Evolutionary conservation across 352 stramenopile genomes (phyloP), one percentile per base, ranked within the genome.

Genomic region (Globisporangium paroecandrum): DNA sequence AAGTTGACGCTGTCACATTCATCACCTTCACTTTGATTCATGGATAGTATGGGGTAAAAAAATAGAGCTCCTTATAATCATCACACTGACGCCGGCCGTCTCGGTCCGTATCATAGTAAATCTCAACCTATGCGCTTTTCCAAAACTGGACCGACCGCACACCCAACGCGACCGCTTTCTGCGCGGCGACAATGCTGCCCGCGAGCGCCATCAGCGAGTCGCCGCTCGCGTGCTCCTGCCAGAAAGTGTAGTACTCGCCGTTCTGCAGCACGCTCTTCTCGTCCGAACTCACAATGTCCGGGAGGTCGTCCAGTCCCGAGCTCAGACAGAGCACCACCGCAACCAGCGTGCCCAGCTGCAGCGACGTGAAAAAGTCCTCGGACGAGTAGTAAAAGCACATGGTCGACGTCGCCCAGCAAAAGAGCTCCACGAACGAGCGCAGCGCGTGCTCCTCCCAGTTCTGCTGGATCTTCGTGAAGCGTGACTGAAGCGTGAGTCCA

Each of bases 401-500:
- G 36, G 82, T 90, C 51, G 75, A 78, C 27, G 76, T 51, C 6
- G 72, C 80, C 84, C 80, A 94, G 69, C 80, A 81, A 25, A 89
- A 64, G 51, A 94, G 74, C 77, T 93, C 84, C 4, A 79, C 61
- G 3, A 89, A 62, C 20, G 84, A 93, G 3, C 86, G 84, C 24
- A 71, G 4, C 0, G 53, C 64, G 46, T 91, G 76, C 1, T 86
- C 69, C n/a, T 73, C 58, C 86, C 86, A 94, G 69, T 93, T 91
- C 32, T 76, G 60, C 25, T 36, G 53, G 20, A 89, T 76, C 41
- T 82, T 70, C 1, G 84, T 93, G 66, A 89, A 93, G 24, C 84
- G 81, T 32, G 81, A 91, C 71, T 94, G 86, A 36, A 93, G 67
- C 57, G 82, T 94, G 38, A 93, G 66, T 4, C 86, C 84, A 25